Base-by-base conservation (phyloP, 768 basidiomycete genomes). In the Aureoboletus auriporus region DNA sequence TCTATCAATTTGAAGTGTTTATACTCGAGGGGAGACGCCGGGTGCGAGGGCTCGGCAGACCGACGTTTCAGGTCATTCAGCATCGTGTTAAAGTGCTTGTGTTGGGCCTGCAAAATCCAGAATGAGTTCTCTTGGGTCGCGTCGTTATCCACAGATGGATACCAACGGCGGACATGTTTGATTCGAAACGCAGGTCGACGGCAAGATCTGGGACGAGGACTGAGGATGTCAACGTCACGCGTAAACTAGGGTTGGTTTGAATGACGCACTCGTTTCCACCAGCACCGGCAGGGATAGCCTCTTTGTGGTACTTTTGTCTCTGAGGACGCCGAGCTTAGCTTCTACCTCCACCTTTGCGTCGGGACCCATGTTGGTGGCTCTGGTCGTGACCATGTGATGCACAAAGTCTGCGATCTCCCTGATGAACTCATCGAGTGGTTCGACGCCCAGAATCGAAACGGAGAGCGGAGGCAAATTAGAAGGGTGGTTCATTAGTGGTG, bases 361-460 rank as follows among this genome's bases (percentile, higher is more conserved):
- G 30, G 73, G 73, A 30, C 80, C 80, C 44, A 77, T 61, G 54
- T 80, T 75, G 16, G 20, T 23, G 20, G 80, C 77, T 20, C 78
- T 76, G 6, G 72, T 80, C 46, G 63, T 59, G 57, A 90, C 80
- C 72, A 77, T 82, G 60, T 84, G 83, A 67, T 83, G 82, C 34
- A 94, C 73, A 68, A 91, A 96, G 69, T 95, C 90, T 33, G 90
- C 93, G 47, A 96, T 77, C 63, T 92, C 89, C 63, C 82, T 82
- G 64, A 93, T 92, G 63, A 96, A 93, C 62, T 95, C 93, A 66
- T 96, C 93, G 28, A 91, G 71, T 2, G 93, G 93, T 62, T 94
- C 93, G 42, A 92, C 84, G 45, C 87, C 88, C 27, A 96, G 80
- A 54, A 94, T 90, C 13, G 86, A 89, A 36, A 84, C 73, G 2